Evolutionary conservation across 371 early-diverging fungal species (phyloP), one percentile per base, ranked within the genome.

Genomic region (Rhizopus sp.): DNA sequence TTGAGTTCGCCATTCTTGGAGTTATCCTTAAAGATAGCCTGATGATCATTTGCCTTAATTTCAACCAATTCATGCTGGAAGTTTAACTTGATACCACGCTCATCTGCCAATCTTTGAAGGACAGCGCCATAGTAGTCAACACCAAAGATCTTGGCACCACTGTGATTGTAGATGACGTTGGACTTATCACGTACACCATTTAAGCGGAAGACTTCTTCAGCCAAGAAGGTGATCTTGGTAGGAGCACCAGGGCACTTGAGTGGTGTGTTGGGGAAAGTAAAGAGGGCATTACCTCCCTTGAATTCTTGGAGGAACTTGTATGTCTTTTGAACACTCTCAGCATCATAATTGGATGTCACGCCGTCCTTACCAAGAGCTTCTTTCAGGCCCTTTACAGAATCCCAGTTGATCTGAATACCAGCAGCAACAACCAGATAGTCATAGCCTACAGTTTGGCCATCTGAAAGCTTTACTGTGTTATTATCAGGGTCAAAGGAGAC

Each of bases 171-270:
- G 50, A 75, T 77, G 50, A 94, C 82, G 9, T 80, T 74, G 51
- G 89, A 72, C 67, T 88, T 82, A 57, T 84, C 75, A 49, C 93
- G 90, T 10, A 91, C 69, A 15, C 85, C 88, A 13, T 73, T 74
- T 33, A 82, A 69, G 60, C 92, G 82, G 82, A 91, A 90, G 12
- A 78, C 70, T 66, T 93, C 93, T 64, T 94, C 94, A 16, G 94
- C 91, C 57, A 94, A 79, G 68, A 93, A 94, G 50, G 87, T 87
- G 52, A 94, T 93, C 81, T 94, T 94, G 68, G 92, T 92, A 35
- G 95, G 94, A 0, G 94, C 95, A 48, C 95, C 95, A 8, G 94
- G 92, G 59, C 95, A 94, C 75, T 93, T 94, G 70, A 94, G 83
- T 7, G 94, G 93, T 4, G 93, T 88, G 48, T 86, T 81, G 30